Conservation (phyloP, 2,329 filamentous ascomycete genomes). For the Stagonosporopsis chrysanthemi region DNA sequence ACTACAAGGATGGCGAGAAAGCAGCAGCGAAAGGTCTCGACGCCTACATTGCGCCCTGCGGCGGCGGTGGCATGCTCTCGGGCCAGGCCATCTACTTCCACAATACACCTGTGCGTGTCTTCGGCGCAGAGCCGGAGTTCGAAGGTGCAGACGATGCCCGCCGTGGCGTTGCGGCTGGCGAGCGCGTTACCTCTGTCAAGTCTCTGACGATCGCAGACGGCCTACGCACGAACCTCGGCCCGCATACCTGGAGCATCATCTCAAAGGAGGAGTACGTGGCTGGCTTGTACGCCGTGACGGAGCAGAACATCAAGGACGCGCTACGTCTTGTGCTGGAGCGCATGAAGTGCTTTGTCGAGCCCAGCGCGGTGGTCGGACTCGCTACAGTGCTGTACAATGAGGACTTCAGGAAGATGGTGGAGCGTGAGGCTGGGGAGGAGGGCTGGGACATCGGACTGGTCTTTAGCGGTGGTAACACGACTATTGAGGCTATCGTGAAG, state of each 20-base stretch:
- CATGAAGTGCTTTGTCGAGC: conserved; percentile 91
- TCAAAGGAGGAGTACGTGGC: conserved; percentile 73
- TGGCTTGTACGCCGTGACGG: conserved; percentile 76
- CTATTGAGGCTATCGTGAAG: conserved; percentile 66
- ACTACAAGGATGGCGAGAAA: neutral
- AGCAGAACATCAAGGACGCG: conserved; percentile 80
- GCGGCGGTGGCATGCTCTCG: conserved; percentile 86
- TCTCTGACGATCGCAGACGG: conserved; percentile 89
- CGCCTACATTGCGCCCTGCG: conserved; percentile 78
- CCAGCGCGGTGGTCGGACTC: conserved; percentile 82
- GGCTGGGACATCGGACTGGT: conserved; percentile 76
- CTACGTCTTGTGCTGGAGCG: conserved; percentile 83
- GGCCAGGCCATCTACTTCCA: conserved; percentile 81
- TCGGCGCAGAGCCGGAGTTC: conserved; percentile 84
- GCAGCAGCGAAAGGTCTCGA: conserved; percentile 44
- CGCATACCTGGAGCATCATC: conserved; percentile 78
- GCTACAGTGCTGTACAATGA: conserved; percentile 86
- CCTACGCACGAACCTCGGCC: conserved; percentile 80
- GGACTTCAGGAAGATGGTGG: conserved; percentile 73
- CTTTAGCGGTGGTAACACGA: conserved; percentile 71
- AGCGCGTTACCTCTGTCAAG: conserved; percentile 72
- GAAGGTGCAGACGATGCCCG: conserved; percentile 85
- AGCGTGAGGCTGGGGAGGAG: conserved; percentile 71
- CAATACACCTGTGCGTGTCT: conserved; percentile 76
- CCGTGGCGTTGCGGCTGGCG: conserved; percentile 70